These are phyloP conservation scores for Hanseniaspora thailandica DNA, from an alignment of 805 yeast genomes.

Conservation along the genomic window DNA sequence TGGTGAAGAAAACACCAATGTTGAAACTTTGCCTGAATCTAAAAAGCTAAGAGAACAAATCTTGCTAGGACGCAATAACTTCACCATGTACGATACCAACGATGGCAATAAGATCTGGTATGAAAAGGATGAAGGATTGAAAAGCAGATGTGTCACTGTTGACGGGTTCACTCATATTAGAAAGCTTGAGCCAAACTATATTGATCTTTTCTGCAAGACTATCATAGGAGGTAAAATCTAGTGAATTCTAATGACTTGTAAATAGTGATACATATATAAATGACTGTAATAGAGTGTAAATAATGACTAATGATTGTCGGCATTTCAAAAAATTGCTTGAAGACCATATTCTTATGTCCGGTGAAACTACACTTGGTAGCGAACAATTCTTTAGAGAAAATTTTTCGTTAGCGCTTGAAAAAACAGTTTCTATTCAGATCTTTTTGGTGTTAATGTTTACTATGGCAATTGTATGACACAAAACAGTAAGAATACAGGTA, in stretches of 20 bases:
- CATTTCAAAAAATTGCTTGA: no score
- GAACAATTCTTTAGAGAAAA: no score
- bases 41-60: not conserved
- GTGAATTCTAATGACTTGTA: not conserved
- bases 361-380: no score
- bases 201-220: constrained; percentile 5
- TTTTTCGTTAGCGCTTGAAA: no score
- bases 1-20: not conserved
- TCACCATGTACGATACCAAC: not conserved
- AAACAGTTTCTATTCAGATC: not conserved
- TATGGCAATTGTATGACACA: no score
- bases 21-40: not conserved
- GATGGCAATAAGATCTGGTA: not conserved
- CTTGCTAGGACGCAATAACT: not conserved
- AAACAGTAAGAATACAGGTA: no score
- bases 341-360: no score
- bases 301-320: no score
- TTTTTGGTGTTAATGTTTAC: not conserved
- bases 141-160: not conserved
- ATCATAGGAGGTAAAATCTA: not conserved
- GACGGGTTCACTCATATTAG: not conserved
- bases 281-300: not conserved
- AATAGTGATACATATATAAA: not conserved
- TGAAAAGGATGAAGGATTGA: not conserved
- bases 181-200: not conserved